These are phyloP conservation scores for Phoma sp. DNA, from an alignment of 2,329 filamentous ascomycete genomes.

Conservation along the genomic window DNA sequence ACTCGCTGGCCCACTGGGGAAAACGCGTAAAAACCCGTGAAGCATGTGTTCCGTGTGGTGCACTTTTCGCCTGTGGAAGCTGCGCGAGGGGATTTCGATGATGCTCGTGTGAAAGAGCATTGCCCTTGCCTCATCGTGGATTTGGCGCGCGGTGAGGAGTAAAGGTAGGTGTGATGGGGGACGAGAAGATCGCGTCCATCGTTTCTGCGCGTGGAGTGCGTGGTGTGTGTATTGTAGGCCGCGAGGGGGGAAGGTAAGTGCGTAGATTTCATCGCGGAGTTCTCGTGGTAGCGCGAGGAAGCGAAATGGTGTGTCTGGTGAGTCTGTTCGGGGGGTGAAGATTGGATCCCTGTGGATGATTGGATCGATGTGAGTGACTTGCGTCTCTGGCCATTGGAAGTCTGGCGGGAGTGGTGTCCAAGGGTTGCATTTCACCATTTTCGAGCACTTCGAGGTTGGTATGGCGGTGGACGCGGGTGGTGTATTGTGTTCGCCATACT, in stretches of 20 bases:
- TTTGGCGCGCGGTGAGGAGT: not conserved
- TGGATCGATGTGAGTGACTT: not conserved
- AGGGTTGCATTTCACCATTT: conserved; percentile 1
- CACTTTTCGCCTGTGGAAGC: not conserved
- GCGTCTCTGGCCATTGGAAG: not conserved
- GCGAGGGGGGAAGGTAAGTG: not conserved
- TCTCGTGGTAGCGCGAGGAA: conserved; percentile 30
- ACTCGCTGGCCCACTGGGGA: not conserved
- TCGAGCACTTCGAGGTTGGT: no score
- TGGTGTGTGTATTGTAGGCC: not conserved
- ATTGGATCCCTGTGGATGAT: not conserved
- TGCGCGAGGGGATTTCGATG: not conserved
- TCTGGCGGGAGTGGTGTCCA: conserved; percentile 26
- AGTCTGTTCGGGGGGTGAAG: conserved; percentile 3
- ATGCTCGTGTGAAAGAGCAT: not conserved
- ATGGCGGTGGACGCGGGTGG: not conserved
- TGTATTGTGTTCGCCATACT: not conserved
- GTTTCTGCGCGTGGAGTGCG: not conserved
- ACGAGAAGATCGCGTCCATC: not conserved
- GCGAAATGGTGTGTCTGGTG: conserved; percentile 20
- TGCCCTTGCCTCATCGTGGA: not conserved
- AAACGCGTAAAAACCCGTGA: not conserved
- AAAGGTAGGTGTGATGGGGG: not conserved
- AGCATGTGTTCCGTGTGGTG: not conserved
- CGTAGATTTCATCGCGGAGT: conserved; percentile 31